Evolutionary conservation across 441 rosid species (phyloP).

Genomic region (Biscutella auriculata): DNA sequence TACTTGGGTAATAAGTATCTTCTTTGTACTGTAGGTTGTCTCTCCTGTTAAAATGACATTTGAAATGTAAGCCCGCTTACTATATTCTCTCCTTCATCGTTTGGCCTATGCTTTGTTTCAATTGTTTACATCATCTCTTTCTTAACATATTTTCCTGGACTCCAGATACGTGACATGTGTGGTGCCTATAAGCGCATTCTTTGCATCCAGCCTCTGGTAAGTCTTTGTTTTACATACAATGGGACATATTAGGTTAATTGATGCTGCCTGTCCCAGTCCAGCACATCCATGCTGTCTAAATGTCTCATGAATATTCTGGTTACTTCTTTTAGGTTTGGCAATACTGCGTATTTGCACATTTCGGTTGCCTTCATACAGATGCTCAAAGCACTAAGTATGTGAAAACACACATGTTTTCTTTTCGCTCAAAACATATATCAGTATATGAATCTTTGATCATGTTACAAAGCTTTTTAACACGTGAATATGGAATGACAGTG

Average conservation of each 20-base stretch:
- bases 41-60: constrained; percentile 97
- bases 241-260: no score
- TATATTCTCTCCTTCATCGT: no score
- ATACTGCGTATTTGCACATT: constrained; percentile 89
- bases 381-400: constrained; percentile 97
- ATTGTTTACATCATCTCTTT: no score
- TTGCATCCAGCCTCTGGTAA: constrained; percentile 99
- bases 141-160: no score
- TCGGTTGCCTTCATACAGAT: constrained; percentile 98
- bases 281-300: no score
- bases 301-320: no score
- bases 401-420: constrained; percentile 8
- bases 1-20: constrained; percentile 12
- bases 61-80: constrained; percentile 72
- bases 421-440: background rate
- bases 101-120: no score
- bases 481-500: constrained; percentile 53
- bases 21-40: constrained; percentile 54
- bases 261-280: no score
- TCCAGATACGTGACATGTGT: constrained; percentile 93
- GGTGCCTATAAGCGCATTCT: constrained; percentile 96
- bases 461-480: constrained; percentile 17
- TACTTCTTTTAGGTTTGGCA: constrained; percentile 99
- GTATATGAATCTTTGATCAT: background rate
- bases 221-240: constrained; percentile 8